phyloP scores from a whole-genome alignment of 768 basidiomycete species.

The Lanmaoa pseudosensibilis region DNA sequence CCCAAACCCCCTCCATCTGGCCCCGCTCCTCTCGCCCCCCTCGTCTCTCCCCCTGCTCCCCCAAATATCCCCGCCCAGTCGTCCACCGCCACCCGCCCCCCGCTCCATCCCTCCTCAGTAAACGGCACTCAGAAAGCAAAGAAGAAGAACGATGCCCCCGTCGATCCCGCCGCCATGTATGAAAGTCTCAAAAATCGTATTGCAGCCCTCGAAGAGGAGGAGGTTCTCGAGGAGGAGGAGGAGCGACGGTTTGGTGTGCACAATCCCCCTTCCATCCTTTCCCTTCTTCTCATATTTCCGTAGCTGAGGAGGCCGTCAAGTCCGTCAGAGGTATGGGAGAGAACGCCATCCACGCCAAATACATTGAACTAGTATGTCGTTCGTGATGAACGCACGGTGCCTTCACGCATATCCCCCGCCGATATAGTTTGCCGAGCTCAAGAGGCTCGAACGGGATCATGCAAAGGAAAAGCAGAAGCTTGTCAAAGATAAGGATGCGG shows the following conservation, averaged over 20 bases:
- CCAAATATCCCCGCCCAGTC: conserved; percentile 39
- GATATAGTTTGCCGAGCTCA: conserved; percentile 81
- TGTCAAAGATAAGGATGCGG: conserved; percentile 87
- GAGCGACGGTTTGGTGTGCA: conserved; percentile 72
- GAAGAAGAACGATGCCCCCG: conserved; percentile 64
- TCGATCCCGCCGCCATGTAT: conserved; percentile 85
- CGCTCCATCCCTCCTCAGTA: conserved; percentile 31
- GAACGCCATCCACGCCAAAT: conserved; percentile 80
- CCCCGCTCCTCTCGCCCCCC: conserved; percentile 59
- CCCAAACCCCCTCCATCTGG: conserved; percentile 57
- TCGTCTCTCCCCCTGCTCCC: conserved; percentile 34
- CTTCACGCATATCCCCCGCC: conserved; percentile 24
- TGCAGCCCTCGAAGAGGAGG: conserved; percentile 86
- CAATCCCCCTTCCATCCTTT: background rate
- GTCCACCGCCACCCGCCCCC: conserved; percentile 33
- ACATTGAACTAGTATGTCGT: conserved; percentile 76
- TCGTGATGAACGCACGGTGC: conserved; percentile 17
- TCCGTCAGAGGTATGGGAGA: conserved; percentile 81
- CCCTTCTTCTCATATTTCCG: conserved; percentile 14
- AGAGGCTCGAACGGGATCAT: conserved; percentile 83
- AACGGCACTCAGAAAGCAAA: conserved; percentile 55
- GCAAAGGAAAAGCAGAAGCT: conserved; percentile 92
- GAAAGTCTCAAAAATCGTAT: conserved; percentile 87
- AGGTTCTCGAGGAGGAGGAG: conserved; percentile 84
- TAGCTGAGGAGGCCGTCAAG: conserved; percentile 88